A percentile compares a stretch with the other conserved stretches of the same genome.
Conservation (phyloP, 139 green algal species). For the Spirogloea muscicola region DNA sequence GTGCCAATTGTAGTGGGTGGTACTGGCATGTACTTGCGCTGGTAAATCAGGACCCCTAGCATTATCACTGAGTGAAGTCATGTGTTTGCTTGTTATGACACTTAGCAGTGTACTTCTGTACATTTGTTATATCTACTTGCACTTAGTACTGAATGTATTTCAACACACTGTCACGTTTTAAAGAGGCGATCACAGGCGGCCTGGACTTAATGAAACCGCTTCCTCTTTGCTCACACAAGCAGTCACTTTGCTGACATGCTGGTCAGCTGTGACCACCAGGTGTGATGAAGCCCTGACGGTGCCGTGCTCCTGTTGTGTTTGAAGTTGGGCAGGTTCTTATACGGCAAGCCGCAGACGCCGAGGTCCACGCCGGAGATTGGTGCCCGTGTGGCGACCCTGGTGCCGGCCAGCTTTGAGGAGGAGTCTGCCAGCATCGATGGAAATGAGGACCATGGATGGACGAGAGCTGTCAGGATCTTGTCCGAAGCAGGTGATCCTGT, state of each 20-base stretch:
- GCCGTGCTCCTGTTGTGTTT: no score
- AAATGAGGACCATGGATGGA: constrained; percentile 66
- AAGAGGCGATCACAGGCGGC: background rate
- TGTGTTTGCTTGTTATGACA: background rate
- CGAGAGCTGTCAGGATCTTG: constrained; percentile 54
- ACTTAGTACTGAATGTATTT: background rate
- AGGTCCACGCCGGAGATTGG: constrained; percentile 50
- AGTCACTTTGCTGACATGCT: background rate
- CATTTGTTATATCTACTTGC: background rate
- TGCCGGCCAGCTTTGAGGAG: no score
- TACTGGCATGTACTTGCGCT: constrained; percentile 92
- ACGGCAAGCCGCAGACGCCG: constrained; percentile 69
- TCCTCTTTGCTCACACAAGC: background rate
- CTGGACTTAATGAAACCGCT: background rate
- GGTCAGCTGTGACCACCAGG: background rate
- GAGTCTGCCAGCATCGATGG: no score
- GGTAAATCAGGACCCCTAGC: constrained; percentile 54
- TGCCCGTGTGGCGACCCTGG: no score
- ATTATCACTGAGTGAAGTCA: background rate
- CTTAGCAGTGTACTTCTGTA: background rate
- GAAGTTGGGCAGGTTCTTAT: constrained; percentile 51
- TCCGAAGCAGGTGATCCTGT: constrained; percentile 59
- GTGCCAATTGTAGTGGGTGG: constrained; percentile 86
- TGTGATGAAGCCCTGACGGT: background rate
- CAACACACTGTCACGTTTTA: background rate